Percentiles rank a stretch among this genome's conserved stretches.
phyloP scores from a whole-genome alignment of 352 stramenopile genomes.

The Globisporangium okanoganense region DNA sequence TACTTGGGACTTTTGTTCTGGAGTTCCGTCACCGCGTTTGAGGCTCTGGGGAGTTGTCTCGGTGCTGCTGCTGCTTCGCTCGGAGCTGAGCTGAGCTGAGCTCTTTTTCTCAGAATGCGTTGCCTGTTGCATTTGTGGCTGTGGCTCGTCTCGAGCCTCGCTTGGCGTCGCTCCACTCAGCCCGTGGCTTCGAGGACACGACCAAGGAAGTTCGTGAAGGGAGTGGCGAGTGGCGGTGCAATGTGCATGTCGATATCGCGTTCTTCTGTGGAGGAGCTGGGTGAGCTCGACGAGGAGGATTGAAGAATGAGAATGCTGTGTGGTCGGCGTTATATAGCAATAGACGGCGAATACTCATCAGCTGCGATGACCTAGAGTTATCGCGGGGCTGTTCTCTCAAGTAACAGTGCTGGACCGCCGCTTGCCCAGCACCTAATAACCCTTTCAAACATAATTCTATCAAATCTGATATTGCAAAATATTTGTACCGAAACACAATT shows the following conservation, averaged over 20 bases:
- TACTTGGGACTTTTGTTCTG: too few relatives aligned
- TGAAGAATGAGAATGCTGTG: not conserved
- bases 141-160: not conserved
- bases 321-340: not conserved
- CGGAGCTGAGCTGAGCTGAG: too few relatives aligned
- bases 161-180: not conserved
- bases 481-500: too few relatives aligned
- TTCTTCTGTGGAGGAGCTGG: not conserved
- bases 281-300: not conserved
- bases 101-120: not conserved
- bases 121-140: not conserved
- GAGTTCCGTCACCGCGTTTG: not conserved
- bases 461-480: not conserved
- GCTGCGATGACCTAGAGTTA: not conserved
- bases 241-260: slow-evolving; percentile 5
- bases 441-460: not conserved
- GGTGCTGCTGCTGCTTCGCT: too few relatives aligned
- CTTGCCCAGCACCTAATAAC: not conserved
- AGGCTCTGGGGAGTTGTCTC: not conserved
- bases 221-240: slow-evolving; percentile 1
- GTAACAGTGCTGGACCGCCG: not conserved
- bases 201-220: not conserved
- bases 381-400: not conserved
- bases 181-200: not conserved
- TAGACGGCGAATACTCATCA: not conserved